Evolutionary conservation across 2,329 filamentous ascomycete genomes (phyloP).

Genomic region (Teratosphaeria pseudoeucalypti): DNA sequence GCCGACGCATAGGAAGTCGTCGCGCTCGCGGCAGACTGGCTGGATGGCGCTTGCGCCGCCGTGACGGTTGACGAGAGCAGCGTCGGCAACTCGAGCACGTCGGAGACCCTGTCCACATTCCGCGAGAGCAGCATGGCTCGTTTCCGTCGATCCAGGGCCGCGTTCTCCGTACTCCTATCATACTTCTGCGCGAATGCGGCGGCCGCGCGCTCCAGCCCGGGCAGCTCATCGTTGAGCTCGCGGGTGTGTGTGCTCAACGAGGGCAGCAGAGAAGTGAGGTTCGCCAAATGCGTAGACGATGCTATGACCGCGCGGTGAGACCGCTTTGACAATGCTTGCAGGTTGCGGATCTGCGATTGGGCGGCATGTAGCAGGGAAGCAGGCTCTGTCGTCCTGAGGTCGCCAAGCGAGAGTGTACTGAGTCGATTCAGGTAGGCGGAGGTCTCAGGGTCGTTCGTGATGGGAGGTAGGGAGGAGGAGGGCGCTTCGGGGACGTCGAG

Average conservation of each 20-base stretch:
- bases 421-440: slow-evolving; percentile 66
- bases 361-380: slow-evolving; percentile 69
- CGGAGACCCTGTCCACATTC: slow-evolving; percentile 80
- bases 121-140: slow-evolving; percentile 70
- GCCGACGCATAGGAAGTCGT: slow-evolving; percentile 70
- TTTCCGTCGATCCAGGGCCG: slow-evolving; percentile 60
- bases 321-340: slow-evolving; percentile 81
- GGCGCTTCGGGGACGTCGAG: slow-evolving; percentile 35
- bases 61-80: slow-evolving; percentile 71
- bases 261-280: slow-evolving; percentile 62
- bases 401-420: slow-evolving; percentile 63
- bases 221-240: slow-evolving; percentile 61
- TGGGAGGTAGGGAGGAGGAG: slow-evolving; percentile 28
- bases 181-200: slow-evolving; percentile 76
- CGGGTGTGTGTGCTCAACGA: slow-evolving; percentile 54
- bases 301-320: slow-evolving; percentile 77
- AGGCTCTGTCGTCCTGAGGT: slow-evolving; percentile 64
- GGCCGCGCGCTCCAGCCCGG: slow-evolving; percentile 67
- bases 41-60: slow-evolving; percentile 33
- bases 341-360: slow-evolving; percentile 68
- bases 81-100: slow-evolving; percentile 81
- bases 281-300: slow-evolving; percentile 67
- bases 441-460: slow-evolving; percentile 42
- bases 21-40: slow-evolving; percentile 36
- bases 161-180: slow-evolving; percentile 55